Evolutionary conservation across 2,329 filamentous ascomycete species (phyloP), one percentile per base, ranked within the genome.

Genomic region (Keithomyces neogunnii): DNA sequence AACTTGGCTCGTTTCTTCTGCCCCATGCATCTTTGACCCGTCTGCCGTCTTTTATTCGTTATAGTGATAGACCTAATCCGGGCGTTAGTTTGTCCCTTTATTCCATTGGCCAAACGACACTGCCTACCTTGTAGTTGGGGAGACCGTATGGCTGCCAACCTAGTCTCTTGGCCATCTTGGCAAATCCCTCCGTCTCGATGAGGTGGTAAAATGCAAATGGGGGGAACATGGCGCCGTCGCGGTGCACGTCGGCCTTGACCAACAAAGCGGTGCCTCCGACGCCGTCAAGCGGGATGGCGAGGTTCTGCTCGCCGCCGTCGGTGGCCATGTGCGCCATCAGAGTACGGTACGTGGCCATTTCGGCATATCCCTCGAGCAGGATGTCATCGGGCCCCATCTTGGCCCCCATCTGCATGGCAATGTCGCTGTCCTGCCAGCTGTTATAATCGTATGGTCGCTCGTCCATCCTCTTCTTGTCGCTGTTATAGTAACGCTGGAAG

Each of bases 191-290:
- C 0, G 93, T 97, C 75, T 99, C 93, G 55, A 99, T 95, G 54
- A 99, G 76, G 69, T 99, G 87, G 66, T 96, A 97, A 65, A 99
- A 99, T 3, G 92, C 72, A 66, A 99, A 99, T 0, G 93, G 82
- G 19, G 93, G 93, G 72, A 99, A 99, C 92, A 97, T 99, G 66
- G 93, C 92, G 26, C 93, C 93, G 63, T 99, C 93, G 30, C 93
- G 83, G 67, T 99, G 93, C 29, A 99, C 93, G 53, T 97, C 91
- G 2, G 91, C 93, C 73, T 96, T 96, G 54, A 99, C 93, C 62
- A 99, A 73, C 56, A 99, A 73, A 2, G 91, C 88, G 1, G 92
- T 95, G 36, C 93, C 93, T 51, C 93, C 93, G 3, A 99, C 93
- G 47, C 93, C 93, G 65, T 99, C 93, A 7, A 99, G 77, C 43